Evolutionary conservation across 1,284 basidiomycete species (phyloP).

Genomic region (Ganoderma resinaceum): DNA sequence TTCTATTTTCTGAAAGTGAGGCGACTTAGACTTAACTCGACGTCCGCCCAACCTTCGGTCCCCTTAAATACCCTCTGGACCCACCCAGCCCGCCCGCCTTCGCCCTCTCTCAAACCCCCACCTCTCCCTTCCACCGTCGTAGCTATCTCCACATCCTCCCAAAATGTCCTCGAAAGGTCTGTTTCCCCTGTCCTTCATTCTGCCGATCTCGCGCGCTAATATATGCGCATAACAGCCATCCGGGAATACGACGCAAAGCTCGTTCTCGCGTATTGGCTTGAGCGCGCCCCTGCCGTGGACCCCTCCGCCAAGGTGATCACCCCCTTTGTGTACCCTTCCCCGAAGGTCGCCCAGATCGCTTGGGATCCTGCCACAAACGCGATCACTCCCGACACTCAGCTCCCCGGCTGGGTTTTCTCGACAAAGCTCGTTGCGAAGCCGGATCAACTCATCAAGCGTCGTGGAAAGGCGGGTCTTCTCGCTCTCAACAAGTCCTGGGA

Average conservation of each 20-base stretch:
- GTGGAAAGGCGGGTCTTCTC: slow-evolving; percentile 97
- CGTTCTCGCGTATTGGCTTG: slow-evolving; percentile 92
- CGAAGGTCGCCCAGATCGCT: slow-evolving; percentile 82
- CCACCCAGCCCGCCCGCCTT: slow-evolving; percentile 11
- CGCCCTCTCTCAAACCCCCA: slow-evolving; percentile 16
- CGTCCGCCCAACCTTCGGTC: slow-evolving; percentile 25
- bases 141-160: slow-evolving; percentile 13
- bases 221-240: slow-evolving; percentile 63
- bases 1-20: slow-evolving; percentile 34
- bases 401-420: slow-evolving; percentile 87
- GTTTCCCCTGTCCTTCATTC: slow-evolving; percentile 13
- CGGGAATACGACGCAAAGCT: slow-evolving; percentile 96
- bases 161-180: slow-evolving; percentile 47
- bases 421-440: slow-evolving; percentile 93
- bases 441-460: slow-evolving; percentile 99
- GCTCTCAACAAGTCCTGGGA: slow-evolving; percentile 94
- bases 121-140: slow-evolving; percentile 12
- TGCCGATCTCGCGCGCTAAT: slow-evolving; percentile 4
- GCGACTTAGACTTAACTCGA: slow-evolving; percentile 25
- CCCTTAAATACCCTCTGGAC: slow-evolving; percentile 28
- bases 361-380: slow-evolving; percentile 88
- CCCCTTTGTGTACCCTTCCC: slow-evolving; percentile 69
- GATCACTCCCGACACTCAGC: slow-evolving; percentile 80
- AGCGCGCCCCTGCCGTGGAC: slow-evolving; percentile 77
- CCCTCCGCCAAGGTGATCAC: slow-evolving; percentile 59